Evolutionary conservation across 345 rosid species (phyloP).

Genomic region (Bretschneidera sinensis): DNA sequence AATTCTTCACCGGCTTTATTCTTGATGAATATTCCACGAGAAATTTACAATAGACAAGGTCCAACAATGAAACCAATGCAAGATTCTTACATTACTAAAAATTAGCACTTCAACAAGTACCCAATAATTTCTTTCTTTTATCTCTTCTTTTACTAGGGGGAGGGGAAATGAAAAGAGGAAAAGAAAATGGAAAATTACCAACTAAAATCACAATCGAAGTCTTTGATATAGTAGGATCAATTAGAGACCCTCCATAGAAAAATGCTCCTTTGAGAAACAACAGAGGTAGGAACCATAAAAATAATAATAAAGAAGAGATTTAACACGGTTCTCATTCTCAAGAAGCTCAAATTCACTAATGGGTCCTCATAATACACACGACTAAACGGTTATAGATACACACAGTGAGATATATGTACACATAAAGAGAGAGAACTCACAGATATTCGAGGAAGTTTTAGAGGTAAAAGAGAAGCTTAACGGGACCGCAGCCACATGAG

Average conservation of each 20-base stretch:
- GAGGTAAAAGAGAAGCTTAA: conserved; percentile 22
- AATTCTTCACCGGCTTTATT: neutral
- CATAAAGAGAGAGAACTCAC: conserved; percentile 31
- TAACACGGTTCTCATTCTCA: no score
- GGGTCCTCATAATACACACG: no score
- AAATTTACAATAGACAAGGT: neutral
- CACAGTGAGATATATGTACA: neutral
- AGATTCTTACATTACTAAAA: neutral
- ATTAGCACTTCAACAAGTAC: neutral
- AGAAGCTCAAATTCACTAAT: neutral
- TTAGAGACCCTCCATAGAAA: no score
- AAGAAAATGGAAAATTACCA: no score
- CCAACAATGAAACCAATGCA: neutral
- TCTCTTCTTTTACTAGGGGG: no score
- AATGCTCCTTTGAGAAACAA: no score
- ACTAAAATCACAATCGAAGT: no score
- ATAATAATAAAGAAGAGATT: neutral
- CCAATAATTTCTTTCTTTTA: neutral
- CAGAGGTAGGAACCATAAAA: no score
- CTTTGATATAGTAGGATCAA: no score
- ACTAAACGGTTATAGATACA: no score
- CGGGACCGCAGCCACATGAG: conserved; percentile 28
- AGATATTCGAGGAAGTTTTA: conserved; percentile 5
- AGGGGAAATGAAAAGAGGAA: no score
- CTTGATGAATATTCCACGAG: neutral